phyloP scores from a whole-genome alignment of 495 filamentous ascomycete species.

The Penicillium pancosmium region DNA sequence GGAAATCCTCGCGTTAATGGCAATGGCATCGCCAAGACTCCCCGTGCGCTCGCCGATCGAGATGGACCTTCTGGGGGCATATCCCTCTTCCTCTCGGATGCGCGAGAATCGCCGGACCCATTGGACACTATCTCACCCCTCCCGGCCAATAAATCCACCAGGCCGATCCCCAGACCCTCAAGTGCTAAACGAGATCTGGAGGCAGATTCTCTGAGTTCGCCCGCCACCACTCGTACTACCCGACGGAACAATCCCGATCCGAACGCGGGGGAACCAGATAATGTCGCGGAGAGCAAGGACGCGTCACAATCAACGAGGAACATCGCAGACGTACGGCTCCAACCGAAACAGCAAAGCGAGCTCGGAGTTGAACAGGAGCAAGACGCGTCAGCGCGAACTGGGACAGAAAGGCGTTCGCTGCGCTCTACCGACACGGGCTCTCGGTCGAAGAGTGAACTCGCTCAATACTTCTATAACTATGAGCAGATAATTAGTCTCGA shows the following conservation, averaged over 20 bases:
- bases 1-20: constrained; percentile 26
- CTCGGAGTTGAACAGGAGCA: constrained; percentile 7
- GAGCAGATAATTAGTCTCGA: constrained; percentile 87
- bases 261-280: constrained; percentile 8
- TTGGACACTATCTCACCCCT: constrained; percentile 42
- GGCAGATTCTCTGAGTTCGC: constrained; percentile 9
- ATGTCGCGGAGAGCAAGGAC: background rate
- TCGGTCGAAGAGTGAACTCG: constrained; percentile 83
- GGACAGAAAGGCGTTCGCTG: constrained; percentile 46
- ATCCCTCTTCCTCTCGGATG: constrained; percentile 15
- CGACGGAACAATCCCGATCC: constrained; percentile 18
- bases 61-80: constrained; percentile 12
- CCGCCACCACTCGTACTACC: constrained; percentile 17
- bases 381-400: constrained; percentile 6
- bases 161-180: background rate
- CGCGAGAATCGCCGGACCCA: constrained; percentile 41
- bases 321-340: constrained; percentile 6
- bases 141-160: constrained; percentile 2
- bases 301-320: background rate
- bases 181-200: constrained; percentile 2
- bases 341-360: constrained; percentile 14
- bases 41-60: constrained; percentile 16
- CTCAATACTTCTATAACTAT: constrained; percentile 86
- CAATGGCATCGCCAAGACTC: constrained; percentile 20
- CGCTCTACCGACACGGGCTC: constrained; percentile 54